Evolutionary conservation across 148 eudicot species (phyloP), one percentile per base, ranked within the genome.

Genomic region (Tetragonia tetragonoides): DNA sequence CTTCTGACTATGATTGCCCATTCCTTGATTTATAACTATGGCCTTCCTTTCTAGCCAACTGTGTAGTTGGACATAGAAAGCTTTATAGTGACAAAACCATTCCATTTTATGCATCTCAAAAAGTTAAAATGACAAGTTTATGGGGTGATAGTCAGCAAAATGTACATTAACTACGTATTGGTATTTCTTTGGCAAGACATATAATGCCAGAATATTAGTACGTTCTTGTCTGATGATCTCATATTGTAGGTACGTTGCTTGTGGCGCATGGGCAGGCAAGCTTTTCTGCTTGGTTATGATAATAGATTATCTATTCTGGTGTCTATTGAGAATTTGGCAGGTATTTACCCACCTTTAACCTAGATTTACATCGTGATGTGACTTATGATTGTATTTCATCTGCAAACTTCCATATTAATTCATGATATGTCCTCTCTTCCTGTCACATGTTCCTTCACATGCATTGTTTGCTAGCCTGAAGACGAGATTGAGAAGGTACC

Each of bases 191-290:
- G 34, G 41, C 8, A 53, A 12, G 61, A 46, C 51, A 62, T 68
- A 23, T 40, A 66, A 11, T 42, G 47, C 54, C 54, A 42, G 49
- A 18, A 8, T 7, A 49, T 63, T 0, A 44, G 34, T 68, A 51
- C 16, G 20, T 66, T 70, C 40, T 53, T 65, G 59, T 70, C 42
- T 79, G 74, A 82, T 46, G 28, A 34, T 41, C 72, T 57, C 3
- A 67, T 70, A 78, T 56, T 17, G 24, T 79, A 93, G 98, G 92
- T 93, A 93, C 82, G 97, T 93, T 20, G 80, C 90, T 44, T 93
- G 98, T 70, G 98, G 98, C 39, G 84, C 89, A 44, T 95, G 96
- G 97, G 98, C 98, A 24, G 97, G 98, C 83, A 95, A 95, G 87
- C 90, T 95, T 47, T 91, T 95, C 77, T 93, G 90, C 94, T 81